Conservation (phyloP, 352 stramenopile species). For the Pythium chondricola region DNA sequence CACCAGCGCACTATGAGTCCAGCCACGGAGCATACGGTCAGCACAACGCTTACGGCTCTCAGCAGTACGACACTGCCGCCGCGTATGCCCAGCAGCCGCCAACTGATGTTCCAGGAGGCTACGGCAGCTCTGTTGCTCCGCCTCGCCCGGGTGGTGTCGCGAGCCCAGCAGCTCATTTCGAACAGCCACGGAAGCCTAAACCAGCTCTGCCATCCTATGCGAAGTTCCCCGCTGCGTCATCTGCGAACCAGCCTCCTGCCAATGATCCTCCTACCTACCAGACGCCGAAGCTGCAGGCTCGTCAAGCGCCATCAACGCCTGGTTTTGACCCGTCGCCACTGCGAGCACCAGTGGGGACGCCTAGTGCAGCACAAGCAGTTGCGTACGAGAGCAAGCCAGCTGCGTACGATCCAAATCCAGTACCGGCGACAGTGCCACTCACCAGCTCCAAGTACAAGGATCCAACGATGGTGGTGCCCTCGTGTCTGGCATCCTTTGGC, state of each 20-base stretch:
- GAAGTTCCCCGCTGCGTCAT: neutral
- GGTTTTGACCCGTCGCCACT: neutral
- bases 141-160: too few relatives aligned
- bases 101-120: too few relatives aligned
- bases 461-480: slow-evolving; percentile 61
- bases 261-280: slow-evolving; percentile 10
- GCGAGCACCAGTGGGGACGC: neutral
- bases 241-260: neutral
- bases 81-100: too few relatives aligned
- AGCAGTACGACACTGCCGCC: too few relatives aligned
- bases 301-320: neutral
- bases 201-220: neutral
- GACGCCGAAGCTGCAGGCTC: slow-evolving; percentile 4
- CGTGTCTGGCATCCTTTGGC: slow-evolving; percentile 73
- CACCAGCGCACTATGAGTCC: slow-evolving; percentile 6
- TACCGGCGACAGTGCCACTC: neutral
- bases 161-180: too few relatives aligned
- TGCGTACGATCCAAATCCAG: neutral
- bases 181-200: too few relatives aligned
- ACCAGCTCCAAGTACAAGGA: slow-evolving; percentile 82
- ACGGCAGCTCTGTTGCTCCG: too few relatives aligned
- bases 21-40: too few relatives aligned
- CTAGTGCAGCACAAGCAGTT: neutral
- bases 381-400: slow-evolving; percentile 2
- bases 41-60: too few relatives aligned